Evolutionary conservation across 805 yeast species (phyloP).

Genomic region (Pichia deserticola): DNA sequence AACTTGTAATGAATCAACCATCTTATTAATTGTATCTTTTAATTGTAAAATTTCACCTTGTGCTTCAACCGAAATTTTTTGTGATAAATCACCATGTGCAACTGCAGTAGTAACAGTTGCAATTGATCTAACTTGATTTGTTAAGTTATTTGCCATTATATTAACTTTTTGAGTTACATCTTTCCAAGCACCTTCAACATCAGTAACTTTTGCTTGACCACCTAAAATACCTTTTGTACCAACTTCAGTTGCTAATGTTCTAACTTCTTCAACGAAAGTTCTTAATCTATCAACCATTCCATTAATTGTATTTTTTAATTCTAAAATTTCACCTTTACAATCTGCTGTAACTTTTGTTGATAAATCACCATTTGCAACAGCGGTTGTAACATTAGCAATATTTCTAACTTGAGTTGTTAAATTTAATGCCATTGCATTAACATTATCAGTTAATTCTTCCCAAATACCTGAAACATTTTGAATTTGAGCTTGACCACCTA

Average conservation of each 20-base stretch:
- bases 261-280: slow-evolving; percentile 75
- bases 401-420: slow-evolving; percentile 83
- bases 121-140: slow-evolving; percentile 82
- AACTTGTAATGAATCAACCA: slow-evolving; percentile 86
- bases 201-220: slow-evolving; percentile 82
- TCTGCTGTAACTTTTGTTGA: slow-evolving; percentile 81
- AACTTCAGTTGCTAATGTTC: slow-evolving; percentile 82
- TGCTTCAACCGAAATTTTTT: slow-evolving; percentile 82
- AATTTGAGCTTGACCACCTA: slow-evolving; percentile 83
- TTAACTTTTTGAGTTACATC: slow-evolving; percentile 84
- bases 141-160: slow-evolving; percentile 79
- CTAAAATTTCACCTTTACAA: slow-evolving; percentile 72
- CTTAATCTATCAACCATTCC: slow-evolving; percentile 84
- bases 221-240: slow-evolving; percentile 81
- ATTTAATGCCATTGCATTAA: slow-evolving; percentile 85
- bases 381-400: slow-evolving; percentile 81
- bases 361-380: slow-evolving; percentile 78
- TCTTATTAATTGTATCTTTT: slow-evolving; percentile 80
- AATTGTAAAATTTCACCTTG: slow-evolving; percentile 85
- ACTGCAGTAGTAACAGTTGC: slow-evolving; percentile 90
- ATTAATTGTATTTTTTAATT: slow-evolving; percentile 76
- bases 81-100: slow-evolving; percentile 81
- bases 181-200: slow-evolving; percentile 86
- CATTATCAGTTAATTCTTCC: slow-evolving; percentile 81
- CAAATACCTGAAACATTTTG: slow-evolving; percentile 80